These are phyloP conservation scores for Pseudogymnoascus sp. DNA, from an alignment of 2,329 filamentous ascomycete genomes.

Conservation along the genomic window DNA sequence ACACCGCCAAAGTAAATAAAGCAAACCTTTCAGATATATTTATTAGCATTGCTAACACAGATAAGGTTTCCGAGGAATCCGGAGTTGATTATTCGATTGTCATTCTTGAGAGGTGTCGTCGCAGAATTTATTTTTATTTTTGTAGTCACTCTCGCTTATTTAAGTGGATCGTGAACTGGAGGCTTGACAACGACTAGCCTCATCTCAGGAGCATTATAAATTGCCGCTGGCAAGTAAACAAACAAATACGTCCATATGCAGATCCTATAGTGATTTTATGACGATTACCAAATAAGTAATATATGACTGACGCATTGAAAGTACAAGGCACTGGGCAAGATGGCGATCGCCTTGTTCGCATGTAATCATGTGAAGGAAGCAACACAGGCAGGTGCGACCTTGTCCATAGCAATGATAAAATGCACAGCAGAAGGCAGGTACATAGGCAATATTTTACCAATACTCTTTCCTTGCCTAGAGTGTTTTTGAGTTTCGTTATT, in stretches of 20 bases:
- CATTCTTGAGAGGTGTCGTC: not conserved
- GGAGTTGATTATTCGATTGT: not conserved
- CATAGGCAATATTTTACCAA: not conserved
- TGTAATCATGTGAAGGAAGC: not conserved
- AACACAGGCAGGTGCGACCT: not conserved
- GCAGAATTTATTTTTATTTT: conserved; percentile 6
- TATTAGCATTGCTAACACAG: not conserved
- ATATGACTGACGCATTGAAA: not conserved
- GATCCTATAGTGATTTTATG: not conserved
- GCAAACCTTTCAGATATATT: not conserved
- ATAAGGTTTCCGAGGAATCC: not conserved
- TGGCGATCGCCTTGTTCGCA: not conserved
- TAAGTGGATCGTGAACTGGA: conserved; percentile 1
- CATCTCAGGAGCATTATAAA: not conserved
- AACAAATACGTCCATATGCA: not conserved
- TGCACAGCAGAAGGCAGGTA: not conserved
- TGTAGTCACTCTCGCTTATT: conserved; percentile 13
- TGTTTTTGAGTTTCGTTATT: not conserved
- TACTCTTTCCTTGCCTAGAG: not conserved
- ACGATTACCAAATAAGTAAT: not conserved
- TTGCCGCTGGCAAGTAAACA: not conserved
- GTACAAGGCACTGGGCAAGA: not conserved
- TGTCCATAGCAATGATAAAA: not conserved
- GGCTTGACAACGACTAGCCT: not conserved
- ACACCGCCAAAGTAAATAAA: not conserved